Conservation (phyloP, 2,329 filamentous ascomycete genomes). For the Pseudocercospora fuligena region DNA sequence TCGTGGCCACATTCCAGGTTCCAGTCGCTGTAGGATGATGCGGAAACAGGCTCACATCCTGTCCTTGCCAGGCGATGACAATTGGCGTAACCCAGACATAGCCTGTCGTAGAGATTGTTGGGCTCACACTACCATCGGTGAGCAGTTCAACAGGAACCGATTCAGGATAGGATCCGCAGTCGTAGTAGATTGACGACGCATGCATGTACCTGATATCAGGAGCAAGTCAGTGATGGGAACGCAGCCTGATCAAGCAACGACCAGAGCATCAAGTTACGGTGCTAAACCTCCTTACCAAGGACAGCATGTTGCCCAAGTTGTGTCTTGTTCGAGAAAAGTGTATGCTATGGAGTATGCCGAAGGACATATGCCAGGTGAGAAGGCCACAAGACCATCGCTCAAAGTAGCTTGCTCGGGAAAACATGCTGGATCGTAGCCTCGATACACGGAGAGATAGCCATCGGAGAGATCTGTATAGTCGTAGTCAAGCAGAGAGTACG, state of each 20-base stretch:
- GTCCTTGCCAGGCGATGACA: conserved; percentile 19
- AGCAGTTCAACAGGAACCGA: conserved; percentile 13
- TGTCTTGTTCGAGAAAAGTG: conserved; percentile 11
- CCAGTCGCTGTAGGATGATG: background rate
- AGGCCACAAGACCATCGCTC: conserved; percentile 20
- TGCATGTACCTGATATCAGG: conserved; percentile 13
- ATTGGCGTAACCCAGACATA: conserved; percentile 20
- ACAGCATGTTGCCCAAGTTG: conserved; percentile 19
- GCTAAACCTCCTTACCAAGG: conserved; percentile 11
- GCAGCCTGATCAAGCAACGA: no score
- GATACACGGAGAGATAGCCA: conserved; percentile 8
- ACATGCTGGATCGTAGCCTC: conserved; percentile 18
- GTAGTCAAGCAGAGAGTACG: background rate
- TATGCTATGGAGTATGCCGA: conserved; percentile 15
- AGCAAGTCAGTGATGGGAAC: background rate
- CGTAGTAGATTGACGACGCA: conserved; percentile 18
- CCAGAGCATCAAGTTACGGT: no score
- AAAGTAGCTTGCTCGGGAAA: conserved; percentile 19
- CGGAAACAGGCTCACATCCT: conserved; percentile 10
- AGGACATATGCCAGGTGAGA: conserved; percentile 18
- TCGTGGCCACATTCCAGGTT: conserved; percentile 14
- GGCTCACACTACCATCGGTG: background rate
- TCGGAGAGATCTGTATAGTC: background rate
- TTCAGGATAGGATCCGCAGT: conserved; percentile 20
- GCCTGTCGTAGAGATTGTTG: background rate